Evolutionary conservation across 768 basidiomycete species (phyloP), one percentile per base, ranked within the genome.

Genomic region (Dioszegia crocea): DNA sequence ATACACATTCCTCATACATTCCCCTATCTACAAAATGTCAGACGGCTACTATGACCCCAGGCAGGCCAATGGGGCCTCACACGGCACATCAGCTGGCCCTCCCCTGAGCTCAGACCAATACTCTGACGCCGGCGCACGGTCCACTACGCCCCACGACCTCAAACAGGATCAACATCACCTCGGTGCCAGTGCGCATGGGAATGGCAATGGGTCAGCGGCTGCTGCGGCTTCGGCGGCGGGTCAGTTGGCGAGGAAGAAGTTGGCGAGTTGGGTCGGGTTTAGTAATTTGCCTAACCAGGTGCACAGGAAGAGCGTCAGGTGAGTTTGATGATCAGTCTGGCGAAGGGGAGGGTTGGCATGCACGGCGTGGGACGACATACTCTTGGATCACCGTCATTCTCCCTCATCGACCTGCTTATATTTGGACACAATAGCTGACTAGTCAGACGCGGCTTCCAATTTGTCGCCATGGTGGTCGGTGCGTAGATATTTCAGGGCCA

Each of bases 391-490:
- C n/a, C n/a, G n/a, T n/a, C n/a, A n/a, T n/a, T n/a, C n/a, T n/a
- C n/a, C n/a, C n/a, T n/a, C n/a, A n/a, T n/a, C n/a, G n/a, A n/a
- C n/a, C n/a, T n/a, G n/a, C n/a, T n/a, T n/a, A n/a, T n/a, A n/a
- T 19, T 21, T 31, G 57, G 19, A 33, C 23, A 23, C n/a, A 3
- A 39, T 33, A n/a, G 48, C 60, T 64, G 57, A 65, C 27, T 46
- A 1, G 11, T 3, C 41, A 74, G 70, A 31, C 67, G 71, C 5
- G 73, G 96, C 44, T 99, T 98, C 83, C 91, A 98, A 78, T 99
- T 99, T 81, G 94, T 92, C 55, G 83, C 86, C 66, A 98, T 99
- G 96, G 94, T 99, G 63, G 94, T 99, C 76, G 94, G 94, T 94
- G 67, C 73, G 91, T 86, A n/a, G n/a, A n/a, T n/a, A 33, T 33